A percentile compares a stretch with the other conserved stretches of the same genome.
These are phyloP conservation scores for Marasmius oreades DNA, from an alignment of 1,284 basidiomycete species.

Conservation along the genomic window DNA sequence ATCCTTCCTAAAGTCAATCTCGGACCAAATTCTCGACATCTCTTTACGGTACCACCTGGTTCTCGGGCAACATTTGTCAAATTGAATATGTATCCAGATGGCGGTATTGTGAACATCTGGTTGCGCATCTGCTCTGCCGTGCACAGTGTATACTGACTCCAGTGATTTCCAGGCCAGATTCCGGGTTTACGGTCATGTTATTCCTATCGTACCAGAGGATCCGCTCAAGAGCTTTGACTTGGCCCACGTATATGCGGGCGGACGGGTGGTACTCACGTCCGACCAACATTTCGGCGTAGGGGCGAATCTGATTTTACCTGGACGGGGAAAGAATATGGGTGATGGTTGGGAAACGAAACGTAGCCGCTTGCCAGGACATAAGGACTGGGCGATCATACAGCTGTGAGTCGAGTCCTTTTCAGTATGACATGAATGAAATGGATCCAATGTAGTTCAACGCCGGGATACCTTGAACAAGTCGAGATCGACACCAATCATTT, in stretches of 20 bases:
- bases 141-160: background rate
- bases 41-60: constrained; percentile 72
- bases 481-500: constrained; percentile 96
- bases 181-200: constrained; percentile 82
- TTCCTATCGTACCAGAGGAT: constrained; percentile 56
- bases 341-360: constrained; percentile 99
- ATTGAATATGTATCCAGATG: constrained; percentile 95
- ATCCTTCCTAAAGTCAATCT: constrained; percentile 73
- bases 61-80: constrained; percentile 76
- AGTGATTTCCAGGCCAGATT: constrained; percentile 68
- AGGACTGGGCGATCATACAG: constrained; percentile 90
- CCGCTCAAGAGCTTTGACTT: constrained; percentile 67
- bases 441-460: constrained; percentile 46
- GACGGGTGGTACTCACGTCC: constrained; percentile 73
- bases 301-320: constrained; percentile 88
- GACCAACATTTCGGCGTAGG: constrained; percentile 97
- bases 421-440: constrained; percentile 8
- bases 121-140: background rate
- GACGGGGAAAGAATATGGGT: constrained; percentile 89
- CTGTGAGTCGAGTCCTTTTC: constrained; percentile 52
- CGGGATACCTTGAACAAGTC: constrained; percentile 71
- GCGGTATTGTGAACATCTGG: constrained; percentile 74
- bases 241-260: constrained; percentile 89
- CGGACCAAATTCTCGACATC: constrained; percentile 82
- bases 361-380: constrained; percentile 75